A percentile compares a stretch with the other conserved stretches of the same genome.
Conservation (phyloP, 2,329 filamentous ascomycete species). For the Calycina herbarum region DNA sequence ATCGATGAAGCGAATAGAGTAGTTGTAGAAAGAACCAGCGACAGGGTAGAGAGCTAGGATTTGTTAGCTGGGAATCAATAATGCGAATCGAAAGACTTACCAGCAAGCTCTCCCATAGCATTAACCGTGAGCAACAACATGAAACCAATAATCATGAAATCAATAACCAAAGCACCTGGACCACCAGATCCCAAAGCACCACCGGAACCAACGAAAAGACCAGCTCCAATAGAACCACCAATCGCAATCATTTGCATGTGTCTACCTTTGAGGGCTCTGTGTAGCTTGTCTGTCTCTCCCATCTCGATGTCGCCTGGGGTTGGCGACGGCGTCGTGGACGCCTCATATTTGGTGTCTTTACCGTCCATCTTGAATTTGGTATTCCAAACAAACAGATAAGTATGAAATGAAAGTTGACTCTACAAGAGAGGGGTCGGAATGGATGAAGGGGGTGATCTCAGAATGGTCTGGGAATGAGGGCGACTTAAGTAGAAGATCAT, state of each 20-base stretch:
- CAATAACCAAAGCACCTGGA: slow-evolving; percentile 74
- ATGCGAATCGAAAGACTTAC: slow-evolving; percentile 56
- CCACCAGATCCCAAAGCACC: slow-evolving; percentile 48
- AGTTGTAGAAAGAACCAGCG: slow-evolving; percentile 87
- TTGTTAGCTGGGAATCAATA: background rate
- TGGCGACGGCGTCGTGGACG: slow-evolving; percentile 7
- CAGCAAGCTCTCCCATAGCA: slow-evolving; percentile 86
- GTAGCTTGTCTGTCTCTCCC: slow-evolving; percentile 37
- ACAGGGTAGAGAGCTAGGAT: slow-evolving; percentile 72
- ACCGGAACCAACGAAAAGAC: slow-evolving; percentile 51
- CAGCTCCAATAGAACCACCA: slow-evolving; percentile 51
- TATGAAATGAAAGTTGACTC: slow-evolving; percentile 15
- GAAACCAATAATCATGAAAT: slow-evolving; percentile 74
- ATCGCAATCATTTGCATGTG: slow-evolving; percentile 55
- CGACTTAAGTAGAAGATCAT: slow-evolving; percentile 22
- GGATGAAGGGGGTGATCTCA: slow-evolving; percentile 6
- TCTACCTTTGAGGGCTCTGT: slow-evolving; percentile 45
- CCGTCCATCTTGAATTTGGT: slow-evolving; percentile 15
- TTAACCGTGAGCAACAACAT: slow-evolving; percentile 67
- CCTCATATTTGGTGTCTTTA: slow-evolving; percentile 21
- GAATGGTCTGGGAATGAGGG: slow-evolving; percentile 11
- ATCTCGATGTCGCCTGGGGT: slow-evolving; percentile 26
- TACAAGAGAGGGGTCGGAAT: slow-evolving; percentile 21
- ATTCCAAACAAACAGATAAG: background rate
- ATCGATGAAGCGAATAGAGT: slow-evolving; percentile 91